phyloP scores from a whole-genome alignment of 768 basidiomycete genomes.

The Imleria badia region DNA sequence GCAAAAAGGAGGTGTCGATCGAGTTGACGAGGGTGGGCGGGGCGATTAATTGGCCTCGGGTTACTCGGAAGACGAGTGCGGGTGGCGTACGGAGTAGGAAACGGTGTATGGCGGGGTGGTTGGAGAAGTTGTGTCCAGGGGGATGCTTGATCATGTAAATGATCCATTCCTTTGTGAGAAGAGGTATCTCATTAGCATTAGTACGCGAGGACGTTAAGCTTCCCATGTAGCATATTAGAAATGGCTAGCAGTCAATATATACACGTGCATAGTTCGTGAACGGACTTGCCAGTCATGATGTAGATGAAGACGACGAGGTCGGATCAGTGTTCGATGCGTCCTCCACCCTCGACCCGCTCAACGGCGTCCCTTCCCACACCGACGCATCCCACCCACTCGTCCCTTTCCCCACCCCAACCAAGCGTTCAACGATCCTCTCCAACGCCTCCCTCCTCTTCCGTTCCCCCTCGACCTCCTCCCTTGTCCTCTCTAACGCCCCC shows the following conservation, averaged over 20 bases:
- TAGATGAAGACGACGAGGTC: constrained; percentile 1
- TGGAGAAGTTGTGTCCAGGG: constrained; percentile 12
- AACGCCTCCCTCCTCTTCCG: constrained; percentile 59
- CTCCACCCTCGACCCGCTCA: constrained; percentile 46
- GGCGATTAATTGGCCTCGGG: constrained; percentile 30
- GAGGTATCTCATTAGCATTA: constrained; percentile 13
- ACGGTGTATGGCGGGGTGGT: constrained; percentile 1
- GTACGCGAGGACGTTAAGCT: not conserved
- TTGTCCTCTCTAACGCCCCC: constrained; percentile 41
- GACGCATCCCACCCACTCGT: constrained; percentile 58
- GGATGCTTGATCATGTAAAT: constrained; percentile 28
- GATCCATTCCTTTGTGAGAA: not conserved
- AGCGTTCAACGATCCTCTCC: constrained; percentile 58
- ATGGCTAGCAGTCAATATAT: not conserved
- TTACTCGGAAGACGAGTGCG: not conserved
- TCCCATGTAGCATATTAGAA: constrained; percentile 1
- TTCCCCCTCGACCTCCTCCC: constrained; percentile 39
- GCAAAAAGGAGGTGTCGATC: constrained; percentile 36
- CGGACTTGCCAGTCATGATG: constrained; percentile 2
- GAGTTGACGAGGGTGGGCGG: constrained; percentile 44
- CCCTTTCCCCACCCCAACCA: constrained; percentile 66
- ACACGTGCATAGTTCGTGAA: not conserved
- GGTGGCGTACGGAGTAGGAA: not conserved
- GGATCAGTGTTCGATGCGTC: not conserved
- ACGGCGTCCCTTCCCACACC: constrained; percentile 54